Evolutionary conservation across 768 basidiomycete species (phyloP).

Genomic region (Leccinum variicolor): DNA sequence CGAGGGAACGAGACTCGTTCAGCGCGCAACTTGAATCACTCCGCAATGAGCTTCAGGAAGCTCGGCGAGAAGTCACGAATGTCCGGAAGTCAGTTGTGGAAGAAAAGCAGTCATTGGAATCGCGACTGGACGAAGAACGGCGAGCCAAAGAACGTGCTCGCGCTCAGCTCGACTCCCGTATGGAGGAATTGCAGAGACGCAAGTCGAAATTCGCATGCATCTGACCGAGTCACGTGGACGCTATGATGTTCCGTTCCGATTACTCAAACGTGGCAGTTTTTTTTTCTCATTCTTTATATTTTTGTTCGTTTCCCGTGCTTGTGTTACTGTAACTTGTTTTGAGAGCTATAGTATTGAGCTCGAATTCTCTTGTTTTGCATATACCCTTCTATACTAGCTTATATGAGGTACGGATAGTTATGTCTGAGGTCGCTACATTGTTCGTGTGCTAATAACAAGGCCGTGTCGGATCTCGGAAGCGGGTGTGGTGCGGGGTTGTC

Average conservation of each 20-base stretch:
- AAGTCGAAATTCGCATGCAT: slow-evolving; percentile 93
- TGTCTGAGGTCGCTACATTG: slow-evolving; percentile 17
- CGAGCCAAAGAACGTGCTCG: slow-evolving; percentile 86
- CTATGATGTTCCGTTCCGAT: slow-evolving; percentile 3
- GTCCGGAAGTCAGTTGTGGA: slow-evolving; percentile 80
- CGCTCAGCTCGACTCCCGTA: slow-evolving; percentile 80
- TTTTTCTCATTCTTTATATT: slow-evolving; percentile 7
- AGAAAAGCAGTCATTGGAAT: slow-evolving; percentile 85
- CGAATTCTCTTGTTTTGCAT: slow-evolving; percentile 22
- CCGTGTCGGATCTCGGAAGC: slow-evolving; percentile 15
- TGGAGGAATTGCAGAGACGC: slow-evolving; percentile 79
- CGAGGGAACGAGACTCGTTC: slow-evolving; percentile 78
- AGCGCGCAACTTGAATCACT: slow-evolving; percentile 62
- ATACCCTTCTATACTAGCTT: slow-evolving; percentile 33
- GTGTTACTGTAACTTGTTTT: slow-evolving; percentile 29
- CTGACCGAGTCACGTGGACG: slow-evolving; percentile 35
- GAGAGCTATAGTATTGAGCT: slow-evolving; percentile 20
- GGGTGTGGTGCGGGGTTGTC: slow-evolving; percentile 5
- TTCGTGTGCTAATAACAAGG: slow-evolving; percentile 25
- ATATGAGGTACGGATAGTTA: slow-evolving; percentile 26
- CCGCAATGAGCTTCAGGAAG: slow-evolving; percentile 69
- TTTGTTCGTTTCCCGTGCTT: slow-evolving; percentile 19
- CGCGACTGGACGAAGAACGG: slow-evolving; percentile 81
- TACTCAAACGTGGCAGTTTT: not conserved
- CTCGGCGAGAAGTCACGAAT: slow-evolving; percentile 74